These are phyloP conservation scores for Sonneratia caseolaris DNA, from an alignment of 345 rosid species.

Conservation along the genomic window DNA sequence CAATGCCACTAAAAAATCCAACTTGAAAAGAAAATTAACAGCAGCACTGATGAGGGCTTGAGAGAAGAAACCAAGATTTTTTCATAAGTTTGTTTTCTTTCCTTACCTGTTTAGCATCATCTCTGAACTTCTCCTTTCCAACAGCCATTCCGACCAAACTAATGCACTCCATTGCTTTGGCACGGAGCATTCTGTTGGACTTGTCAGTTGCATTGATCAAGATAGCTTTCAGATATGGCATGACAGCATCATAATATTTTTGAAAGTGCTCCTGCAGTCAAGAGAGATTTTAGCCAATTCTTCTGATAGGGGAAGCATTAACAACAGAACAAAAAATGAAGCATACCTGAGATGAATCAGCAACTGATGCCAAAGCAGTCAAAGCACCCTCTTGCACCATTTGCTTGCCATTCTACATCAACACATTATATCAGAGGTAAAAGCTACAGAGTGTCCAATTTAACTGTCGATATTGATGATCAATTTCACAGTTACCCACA, in stretches of 20 bases:
- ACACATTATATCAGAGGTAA: conserved; percentile 3
- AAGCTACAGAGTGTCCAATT: background rate
- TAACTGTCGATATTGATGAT: background rate
- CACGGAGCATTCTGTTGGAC: conserved; percentile 97
- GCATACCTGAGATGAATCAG: conserved; percentile 94
- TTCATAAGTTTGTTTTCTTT: background rate
- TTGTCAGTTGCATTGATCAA: conserved; percentile 95
- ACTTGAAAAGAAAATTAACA: background rate
- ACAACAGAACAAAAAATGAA: background rate
- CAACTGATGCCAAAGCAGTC: conserved; percentile 99
- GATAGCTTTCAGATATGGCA: conserved; percentile 92
- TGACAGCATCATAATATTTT: conserved; percentile 93
- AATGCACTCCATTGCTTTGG: conserved; percentile 99
- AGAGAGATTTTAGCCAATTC: background rate
- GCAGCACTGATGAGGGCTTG: background rate
- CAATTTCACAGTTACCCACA: background rate
- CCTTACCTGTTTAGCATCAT: conserved; percentile 91
- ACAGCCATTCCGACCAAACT: conserved; percentile 99
- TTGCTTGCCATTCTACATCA: conserved; percentile 83
- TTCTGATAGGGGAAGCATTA: background rate
- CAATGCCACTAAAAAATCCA: background rate
- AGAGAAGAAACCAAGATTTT: background rate
- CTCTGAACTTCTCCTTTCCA: conserved; percentile 93
- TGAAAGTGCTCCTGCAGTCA: conserved; percentile 82
- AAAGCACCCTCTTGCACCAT: conserved; percentile 99